These are phyloP conservation scores for Colletotrichum sp. DNA, from an alignment of 2,329 filamentous ascomycete species.

Conservation along the genomic window DNA sequence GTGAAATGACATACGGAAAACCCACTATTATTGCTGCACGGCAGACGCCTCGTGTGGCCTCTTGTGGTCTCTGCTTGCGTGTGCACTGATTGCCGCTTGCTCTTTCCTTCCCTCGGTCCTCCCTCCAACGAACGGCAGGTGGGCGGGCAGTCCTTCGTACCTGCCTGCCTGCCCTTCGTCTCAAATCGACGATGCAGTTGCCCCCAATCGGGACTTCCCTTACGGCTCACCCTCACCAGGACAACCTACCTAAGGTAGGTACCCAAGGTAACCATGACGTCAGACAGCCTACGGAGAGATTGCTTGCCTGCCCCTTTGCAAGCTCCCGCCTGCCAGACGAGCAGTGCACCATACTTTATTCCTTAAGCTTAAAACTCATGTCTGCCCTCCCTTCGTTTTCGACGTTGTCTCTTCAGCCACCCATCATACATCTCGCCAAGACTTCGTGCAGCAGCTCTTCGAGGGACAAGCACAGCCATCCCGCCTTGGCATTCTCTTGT, in stretches of 20 bases:
- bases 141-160: neutral
- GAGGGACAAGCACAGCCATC: constrained; percentile 17
- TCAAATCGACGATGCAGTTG: neutral
- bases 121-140: neutral
- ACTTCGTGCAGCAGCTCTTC: neutral
- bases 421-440: constrained; percentile 14
- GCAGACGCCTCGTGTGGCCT: neutral
- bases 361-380: constrained; percentile 9
- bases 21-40: neutral
- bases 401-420: neutral
- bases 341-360: neutral
- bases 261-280: constrained; percentile 5
- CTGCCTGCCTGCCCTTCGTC: neutral
- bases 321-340: neutral
- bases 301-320: neutral
- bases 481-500: constrained; percentile 17
- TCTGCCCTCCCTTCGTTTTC: neutral
- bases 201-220: neutral
- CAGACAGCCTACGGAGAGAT: neutral
- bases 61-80: neutral
- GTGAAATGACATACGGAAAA: constrained; percentile 7
- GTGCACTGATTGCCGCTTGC: neutral
- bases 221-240: neutral
- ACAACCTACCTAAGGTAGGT: neutral
- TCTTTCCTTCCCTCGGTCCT: neutral